These are phyloP conservation scores for Mortierella sp. DNA, from an alignment of 371 early-diverging fungal genomes.

Conservation along the genomic window DNA sequence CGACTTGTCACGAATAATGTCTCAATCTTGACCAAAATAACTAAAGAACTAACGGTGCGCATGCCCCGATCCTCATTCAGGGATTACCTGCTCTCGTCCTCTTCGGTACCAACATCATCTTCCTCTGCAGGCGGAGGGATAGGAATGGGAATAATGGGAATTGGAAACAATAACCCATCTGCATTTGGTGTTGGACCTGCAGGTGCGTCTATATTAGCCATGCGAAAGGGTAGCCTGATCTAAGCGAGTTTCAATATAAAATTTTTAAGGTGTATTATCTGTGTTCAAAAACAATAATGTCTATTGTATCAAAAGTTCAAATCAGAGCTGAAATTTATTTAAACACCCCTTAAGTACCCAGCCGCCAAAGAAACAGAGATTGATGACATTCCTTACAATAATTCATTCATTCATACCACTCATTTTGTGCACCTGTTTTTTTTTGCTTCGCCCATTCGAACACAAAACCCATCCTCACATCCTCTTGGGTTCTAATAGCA, in stretches of 20 bases:
- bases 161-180: slow-evolving; percentile 1
- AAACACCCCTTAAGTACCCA: too few species aligned
- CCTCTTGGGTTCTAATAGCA: too few species aligned
- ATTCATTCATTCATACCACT: not conserved
- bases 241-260: slow-evolving; percentile 58
- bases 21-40: slow-evolving; percentile 50
- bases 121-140: slow-evolving; percentile 34
- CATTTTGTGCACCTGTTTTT: too few species aligned
- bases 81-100: slow-evolving; percentile 23
- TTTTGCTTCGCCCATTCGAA: too few species aligned
- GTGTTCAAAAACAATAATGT: too few species aligned
- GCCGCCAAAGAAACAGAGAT: too few species aligned
- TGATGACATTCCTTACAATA: too few species aligned
- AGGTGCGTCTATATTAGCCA: slow-evolving; percentile 80
- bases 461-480: too few species aligned
- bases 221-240: slow-evolving; percentile 89
- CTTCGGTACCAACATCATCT: slow-evolving; percentile 10
- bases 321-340: too few species aligned
- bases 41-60: slow-evolving; percentile 47
- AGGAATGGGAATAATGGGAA: slow-evolving; percentile 10
- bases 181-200: slow-evolving; percentile 50
- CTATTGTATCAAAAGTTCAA: too few species aligned
- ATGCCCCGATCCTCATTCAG: slow-evolving; percentile 52
- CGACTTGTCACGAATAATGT: slow-evolving; percentile 44
- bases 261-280: too few species aligned